Evolutionary conservation across 2,329 filamentous ascomycete genomes (phyloP).

Genomic region (Thielaviopsis euricoi): DNA sequence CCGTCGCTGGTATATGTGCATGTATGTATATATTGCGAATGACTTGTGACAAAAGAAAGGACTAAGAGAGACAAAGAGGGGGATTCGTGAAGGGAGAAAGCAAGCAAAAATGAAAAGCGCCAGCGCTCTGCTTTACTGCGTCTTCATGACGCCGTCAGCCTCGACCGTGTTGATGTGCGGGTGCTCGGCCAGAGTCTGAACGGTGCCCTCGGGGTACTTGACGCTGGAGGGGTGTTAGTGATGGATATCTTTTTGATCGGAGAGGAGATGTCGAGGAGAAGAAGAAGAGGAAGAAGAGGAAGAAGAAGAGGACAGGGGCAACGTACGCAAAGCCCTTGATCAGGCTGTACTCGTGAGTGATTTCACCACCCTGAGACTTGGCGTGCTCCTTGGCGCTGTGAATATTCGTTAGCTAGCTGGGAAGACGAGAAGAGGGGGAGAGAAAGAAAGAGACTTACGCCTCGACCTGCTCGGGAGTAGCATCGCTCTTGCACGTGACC

Average conservation of each 20-base stretch:
- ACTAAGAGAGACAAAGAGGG: not conserved
- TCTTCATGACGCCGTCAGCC: constrained; percentile 34
- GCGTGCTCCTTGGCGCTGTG: constrained; percentile 61
- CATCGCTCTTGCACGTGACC: constrained; percentile 66
- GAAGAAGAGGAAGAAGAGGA: no score
- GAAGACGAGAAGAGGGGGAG: not conserved
- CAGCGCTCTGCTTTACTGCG: not conserved
- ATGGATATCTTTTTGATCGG: no score
- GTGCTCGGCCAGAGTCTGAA: constrained; percentile 49
- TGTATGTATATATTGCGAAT: no score
- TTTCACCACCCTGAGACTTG: constrained; percentile 61
- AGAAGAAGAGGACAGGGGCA: no score
- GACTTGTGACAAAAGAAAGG: no score
- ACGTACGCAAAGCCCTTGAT: constrained; percentile 90
- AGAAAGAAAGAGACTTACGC: constrained; percentile 30
- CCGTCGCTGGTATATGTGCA: no score
- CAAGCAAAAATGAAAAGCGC: not conserved
- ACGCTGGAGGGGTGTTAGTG: constrained; percentile 24
- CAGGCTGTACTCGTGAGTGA: constrained; percentile 67
- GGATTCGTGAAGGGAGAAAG: no score
- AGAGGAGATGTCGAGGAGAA: no score
- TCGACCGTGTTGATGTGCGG: constrained; percentile 63
- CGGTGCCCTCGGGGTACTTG: constrained; percentile 42
- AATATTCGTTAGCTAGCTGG: no score
- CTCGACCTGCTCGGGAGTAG: constrained; percentile 48